Conservation (phyloP, 495 filamentous ascomycete genomes). For the Neurospora terricola region DNA sequence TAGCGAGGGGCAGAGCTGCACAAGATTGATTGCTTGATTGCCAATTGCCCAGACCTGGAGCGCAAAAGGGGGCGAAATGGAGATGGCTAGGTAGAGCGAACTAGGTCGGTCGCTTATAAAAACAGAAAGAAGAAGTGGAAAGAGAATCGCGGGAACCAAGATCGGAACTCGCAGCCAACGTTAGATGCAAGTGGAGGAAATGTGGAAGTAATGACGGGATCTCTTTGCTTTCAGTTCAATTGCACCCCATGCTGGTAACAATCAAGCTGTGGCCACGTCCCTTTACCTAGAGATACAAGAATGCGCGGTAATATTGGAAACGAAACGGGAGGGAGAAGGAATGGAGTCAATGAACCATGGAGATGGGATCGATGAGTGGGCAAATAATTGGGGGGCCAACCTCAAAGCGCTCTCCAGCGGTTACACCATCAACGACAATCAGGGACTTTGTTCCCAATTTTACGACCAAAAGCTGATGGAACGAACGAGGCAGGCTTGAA, state of each 20-base stretch:
- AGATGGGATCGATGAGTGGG: background rate
- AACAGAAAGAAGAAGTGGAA: background rate
- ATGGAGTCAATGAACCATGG: background rate
- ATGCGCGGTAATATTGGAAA: background rate
- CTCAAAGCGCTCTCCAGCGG: background rate
- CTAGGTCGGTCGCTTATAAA: background rate
- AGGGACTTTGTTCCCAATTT: background rate
- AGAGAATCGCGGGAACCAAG: background rate
- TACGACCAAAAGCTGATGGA: background rate
- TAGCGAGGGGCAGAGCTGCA: background rate
- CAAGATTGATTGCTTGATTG: background rate
- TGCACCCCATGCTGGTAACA: background rate
- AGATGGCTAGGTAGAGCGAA: background rate
- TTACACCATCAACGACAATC: background rate
- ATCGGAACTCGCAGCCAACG: background rate
- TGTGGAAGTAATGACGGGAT: background rate
- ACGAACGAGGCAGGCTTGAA: background rate
- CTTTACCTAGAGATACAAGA: background rate
- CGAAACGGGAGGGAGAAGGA: background rate
- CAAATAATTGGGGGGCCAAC: background rate
- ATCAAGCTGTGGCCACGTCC: background rate
- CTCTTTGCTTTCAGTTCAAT: background rate
- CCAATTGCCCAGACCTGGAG: background rate
- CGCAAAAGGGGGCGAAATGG: background rate
- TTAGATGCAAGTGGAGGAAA: background rate